These are phyloP conservation scores for Colletotrichum sp. DNA, from an alignment of 2,329 filamentous ascomycete species.

Conservation along the genomic window DNA sequence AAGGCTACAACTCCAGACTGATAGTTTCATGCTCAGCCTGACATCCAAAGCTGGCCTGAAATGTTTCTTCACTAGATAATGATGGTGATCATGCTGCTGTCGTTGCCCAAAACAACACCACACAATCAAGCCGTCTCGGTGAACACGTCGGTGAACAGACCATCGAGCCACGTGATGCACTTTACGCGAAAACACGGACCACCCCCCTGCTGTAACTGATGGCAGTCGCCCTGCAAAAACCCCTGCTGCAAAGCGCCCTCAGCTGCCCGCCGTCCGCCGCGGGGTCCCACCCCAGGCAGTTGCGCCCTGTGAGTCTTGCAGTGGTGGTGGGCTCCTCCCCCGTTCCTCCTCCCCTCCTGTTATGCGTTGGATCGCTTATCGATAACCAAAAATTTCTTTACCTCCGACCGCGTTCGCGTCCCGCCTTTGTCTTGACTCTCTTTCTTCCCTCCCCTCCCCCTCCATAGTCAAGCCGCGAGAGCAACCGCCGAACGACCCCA, in stretches of 20 bases:
- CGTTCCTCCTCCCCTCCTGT: not conserved
- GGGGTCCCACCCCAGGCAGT: not conserved
- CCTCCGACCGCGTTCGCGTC: slow-evolving; percentile 20
- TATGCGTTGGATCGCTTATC: slow-evolving; percentile 14
- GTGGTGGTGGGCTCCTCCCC: not conserved
- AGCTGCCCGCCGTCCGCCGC: not conserved
- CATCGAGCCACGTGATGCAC: not conserved
- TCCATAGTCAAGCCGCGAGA: slow-evolving; percentile 15
- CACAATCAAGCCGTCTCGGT: not conserved
- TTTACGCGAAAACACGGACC: not conserved
- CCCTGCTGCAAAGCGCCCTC: not conserved
- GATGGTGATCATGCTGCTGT: not conserved
- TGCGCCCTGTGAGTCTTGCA: not conserved
- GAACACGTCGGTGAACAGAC: not conserved
- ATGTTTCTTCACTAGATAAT: not conserved
- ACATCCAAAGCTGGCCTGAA: not conserved
- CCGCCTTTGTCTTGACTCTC: slow-evolving; percentile 15
- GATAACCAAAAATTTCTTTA: slow-evolving; percentile 24
- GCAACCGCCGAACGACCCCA: not conserved
- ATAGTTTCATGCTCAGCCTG: not conserved
- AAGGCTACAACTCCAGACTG: not conserved
- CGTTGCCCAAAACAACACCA: not conserved
- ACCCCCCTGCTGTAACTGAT: not conserved
- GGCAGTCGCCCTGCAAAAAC: not conserved
- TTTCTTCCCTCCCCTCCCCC: slow-evolving; percentile 21